phyloP scores from a whole-genome alignment of 2,329 filamentous ascomycete species.

The Dothideomycetes sp. region DNA sequence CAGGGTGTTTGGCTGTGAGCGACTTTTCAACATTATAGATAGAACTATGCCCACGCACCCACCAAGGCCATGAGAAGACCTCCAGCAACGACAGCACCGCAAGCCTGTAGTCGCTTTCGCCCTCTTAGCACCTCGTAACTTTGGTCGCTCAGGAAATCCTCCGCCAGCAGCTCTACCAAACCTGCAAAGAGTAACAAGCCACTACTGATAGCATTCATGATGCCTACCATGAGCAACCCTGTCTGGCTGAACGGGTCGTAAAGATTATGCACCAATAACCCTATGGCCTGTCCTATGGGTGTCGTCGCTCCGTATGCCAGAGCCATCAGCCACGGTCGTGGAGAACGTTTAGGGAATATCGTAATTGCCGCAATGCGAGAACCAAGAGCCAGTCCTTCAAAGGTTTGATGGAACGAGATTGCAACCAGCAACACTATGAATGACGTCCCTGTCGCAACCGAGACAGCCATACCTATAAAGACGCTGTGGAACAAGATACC shows the following conservation, averaged over 20 bases:
- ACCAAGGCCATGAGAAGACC: slow-evolving; percentile 57
- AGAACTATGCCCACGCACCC: slow-evolving; percentile 54
- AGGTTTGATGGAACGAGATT: slow-evolving; percentile 64
- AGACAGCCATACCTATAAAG: slow-evolving; percentile 65
- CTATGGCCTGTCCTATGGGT: slow-evolving; percentile 42
- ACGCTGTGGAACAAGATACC: slow-evolving; percentile 73
- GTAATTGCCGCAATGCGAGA: slow-evolving; percentile 62
- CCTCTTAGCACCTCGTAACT: slow-evolving; percentile 54
- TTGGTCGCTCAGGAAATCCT: slow-evolving; percentile 50
- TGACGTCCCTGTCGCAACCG: slow-evolving; percentile 55
- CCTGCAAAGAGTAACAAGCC: slow-evolving; percentile 42
- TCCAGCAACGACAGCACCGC: slow-evolving; percentile 51
- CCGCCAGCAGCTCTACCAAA: slow-evolving; percentile 41
- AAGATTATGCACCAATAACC: slow-evolving; percentile 40
- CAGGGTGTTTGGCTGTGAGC: not conserved
- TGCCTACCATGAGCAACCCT: slow-evolving; percentile 41
- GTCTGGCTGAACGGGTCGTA: slow-evolving; percentile 41
- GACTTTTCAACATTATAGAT: not conserved
- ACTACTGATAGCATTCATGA: slow-evolving; percentile 42
- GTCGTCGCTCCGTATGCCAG: slow-evolving; percentile 53
- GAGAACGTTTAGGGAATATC: slow-evolving; percentile 59
- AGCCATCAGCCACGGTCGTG: slow-evolving; percentile 65
- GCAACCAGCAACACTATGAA: slow-evolving; percentile 60
- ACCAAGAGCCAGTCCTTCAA: slow-evolving; percentile 60
- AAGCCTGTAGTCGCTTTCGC: slow-evolving; percentile 51